Base-by-base conservation (phyloP, 1,139 yeast genomes). In the Trichomonascaceae sp. region DNA sequence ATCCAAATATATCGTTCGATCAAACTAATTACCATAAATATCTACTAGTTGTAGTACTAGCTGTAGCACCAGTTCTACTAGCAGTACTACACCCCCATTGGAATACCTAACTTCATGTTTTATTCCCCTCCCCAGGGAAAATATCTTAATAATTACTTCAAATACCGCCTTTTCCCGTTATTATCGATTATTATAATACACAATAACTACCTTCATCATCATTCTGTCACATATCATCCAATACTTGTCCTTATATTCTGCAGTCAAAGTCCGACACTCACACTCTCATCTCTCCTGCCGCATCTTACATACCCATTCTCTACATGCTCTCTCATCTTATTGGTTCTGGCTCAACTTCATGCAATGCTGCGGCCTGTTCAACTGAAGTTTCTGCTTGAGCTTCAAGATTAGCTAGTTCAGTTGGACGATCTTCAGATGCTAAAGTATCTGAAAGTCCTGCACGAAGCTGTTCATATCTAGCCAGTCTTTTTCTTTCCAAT, bases 391-490 rank as follows among this genome's bases (percentile, higher is more conserved):
- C 51, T 48, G 43, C 20, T 45, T 49, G 54, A n/a, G 57, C 50
- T 17, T 57, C 61, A 9, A 56, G 17, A 47, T 56, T 57, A 10
- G 52, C 48, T 19, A 53, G 43, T 47, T 54, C 61, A 17, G 52
- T 55, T 17, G 32, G 51, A 24, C 50, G 49, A 17, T 44, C 51
- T 9, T 48, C 38, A 43, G 48, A 13, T 2, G 32, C 39, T 9
- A 47, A n/a, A 9, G 50, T 15, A 7, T 46, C 19, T 9, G 51
- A 32, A 2, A 43, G 19, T n/a, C 53, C 58, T 8, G 61, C 62
- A 15, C 67, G 60, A 50, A 69, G 58, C 44, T 64, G 57, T 20
- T 60, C 60, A 53, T 67, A 68, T 43, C 72, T 60, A 4, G 69
- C 69, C 43, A 54, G 54, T 47, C 71, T 61, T 24, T 69, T 61